Evolutionary conservation across 2,329 filamentous ascomycete species (phyloP).

Genomic region (Claviceps lovelessii): DNA sequence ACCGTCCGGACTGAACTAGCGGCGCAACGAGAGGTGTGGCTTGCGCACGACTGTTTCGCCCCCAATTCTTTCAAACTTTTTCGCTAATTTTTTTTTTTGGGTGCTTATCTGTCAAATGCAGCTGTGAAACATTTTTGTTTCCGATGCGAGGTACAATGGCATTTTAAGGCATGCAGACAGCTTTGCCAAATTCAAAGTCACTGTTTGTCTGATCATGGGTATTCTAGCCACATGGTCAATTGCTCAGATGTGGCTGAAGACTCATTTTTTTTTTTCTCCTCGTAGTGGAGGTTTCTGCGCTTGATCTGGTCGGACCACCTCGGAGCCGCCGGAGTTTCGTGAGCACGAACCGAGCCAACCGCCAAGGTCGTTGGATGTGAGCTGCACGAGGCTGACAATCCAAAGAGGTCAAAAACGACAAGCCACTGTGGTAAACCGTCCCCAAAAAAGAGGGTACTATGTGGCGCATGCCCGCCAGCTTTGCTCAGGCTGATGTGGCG

Average conservation of each 20-base stretch:
- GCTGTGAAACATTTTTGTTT: neutral
- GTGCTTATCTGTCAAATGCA: neutral
- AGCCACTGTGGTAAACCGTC: neutral
- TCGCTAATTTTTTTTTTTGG: neutral
- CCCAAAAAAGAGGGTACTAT: neutral
- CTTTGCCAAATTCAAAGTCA: neutral
- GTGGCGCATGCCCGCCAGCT: constrained; percentile 3
- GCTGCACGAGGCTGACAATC: neutral
- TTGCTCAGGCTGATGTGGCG: constrained; percentile 1
- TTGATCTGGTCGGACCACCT: constrained; percentile 11
- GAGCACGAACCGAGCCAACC: neutral
- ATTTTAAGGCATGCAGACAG: too few species aligned
- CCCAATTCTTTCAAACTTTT: neutral
- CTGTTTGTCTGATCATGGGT: neutral
- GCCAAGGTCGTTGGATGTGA: too few species aligned
- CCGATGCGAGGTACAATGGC: too few species aligned
- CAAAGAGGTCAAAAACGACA: neutral
- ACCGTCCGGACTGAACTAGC: constrained; percentile 4
- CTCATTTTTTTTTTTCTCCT: constrained; percentile 4
- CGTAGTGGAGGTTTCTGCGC: neutral
- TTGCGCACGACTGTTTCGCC: neutral
- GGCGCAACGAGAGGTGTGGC: constrained; percentile 2
- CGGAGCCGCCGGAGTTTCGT: constrained; percentile 18
- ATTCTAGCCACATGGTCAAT: constrained; percentile 7
- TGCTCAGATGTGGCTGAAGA: constrained; percentile 6